A percentile compares a stretch with the other conserved stretches of the same genome.
Evolutionary conservation across 176 grass and related monocot genomes (phyloP).

Genomic region (Triticum timopheevii): DNA sequence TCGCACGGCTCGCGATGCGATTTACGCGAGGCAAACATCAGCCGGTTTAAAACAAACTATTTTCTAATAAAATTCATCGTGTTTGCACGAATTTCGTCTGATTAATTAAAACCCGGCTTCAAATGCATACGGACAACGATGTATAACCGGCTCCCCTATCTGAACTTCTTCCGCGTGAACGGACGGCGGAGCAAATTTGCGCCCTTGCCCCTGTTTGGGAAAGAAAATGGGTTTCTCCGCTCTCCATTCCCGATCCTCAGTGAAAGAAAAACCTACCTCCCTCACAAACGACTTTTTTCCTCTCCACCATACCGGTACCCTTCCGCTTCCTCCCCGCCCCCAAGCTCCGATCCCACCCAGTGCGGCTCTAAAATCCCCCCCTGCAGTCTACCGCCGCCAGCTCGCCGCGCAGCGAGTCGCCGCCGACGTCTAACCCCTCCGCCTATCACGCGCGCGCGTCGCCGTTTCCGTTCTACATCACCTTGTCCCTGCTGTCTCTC

Average conservation of each 20-base stretch:
- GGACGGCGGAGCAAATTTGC: too few relatives aligned
- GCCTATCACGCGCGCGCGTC: background rate
- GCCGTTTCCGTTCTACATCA: background rate
- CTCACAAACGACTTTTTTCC: background rate
- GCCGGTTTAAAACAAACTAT: too few relatives aligned
- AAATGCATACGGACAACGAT: too few relatives aligned
- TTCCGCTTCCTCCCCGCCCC: background rate
- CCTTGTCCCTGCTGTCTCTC: background rate
- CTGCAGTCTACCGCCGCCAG: background rate
- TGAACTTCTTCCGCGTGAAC: too few relatives aligned
- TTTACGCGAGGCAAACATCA: too few relatives aligned
- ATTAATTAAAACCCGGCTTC: too few relatives aligned
- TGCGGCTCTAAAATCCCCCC: background rate
- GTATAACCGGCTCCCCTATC: too few relatives aligned
- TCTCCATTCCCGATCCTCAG: background rate
- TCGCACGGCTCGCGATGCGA: too few relatives aligned
- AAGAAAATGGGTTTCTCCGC: too few relatives aligned
- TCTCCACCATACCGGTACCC: background rate
- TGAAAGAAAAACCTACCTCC: background rate
- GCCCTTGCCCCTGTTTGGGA: too few relatives aligned
- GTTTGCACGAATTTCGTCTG: too few relatives aligned
- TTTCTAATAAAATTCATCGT: too few relatives aligned
- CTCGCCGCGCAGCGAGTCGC: background rate
- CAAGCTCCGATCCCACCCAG: conserved; percentile 7
- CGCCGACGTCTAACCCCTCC: background rate